These are phyloP conservation scores for Chondrus crispus DNA, from an alignment of 23 red algal species.

Conservation along the genomic window DNA sequence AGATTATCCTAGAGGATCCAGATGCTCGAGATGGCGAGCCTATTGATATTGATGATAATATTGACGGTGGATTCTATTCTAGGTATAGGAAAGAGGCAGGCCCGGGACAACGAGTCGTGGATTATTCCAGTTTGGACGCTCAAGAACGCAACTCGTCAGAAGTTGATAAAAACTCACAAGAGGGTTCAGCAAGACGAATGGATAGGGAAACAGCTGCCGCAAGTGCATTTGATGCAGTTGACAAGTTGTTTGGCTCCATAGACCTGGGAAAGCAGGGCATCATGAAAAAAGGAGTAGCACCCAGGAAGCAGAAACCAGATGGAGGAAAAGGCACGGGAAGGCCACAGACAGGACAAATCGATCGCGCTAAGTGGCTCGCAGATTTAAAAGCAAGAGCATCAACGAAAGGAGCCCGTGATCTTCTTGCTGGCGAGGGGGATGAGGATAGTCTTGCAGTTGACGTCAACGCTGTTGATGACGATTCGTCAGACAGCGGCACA, in stretches of 20 bases:
- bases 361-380: slow-evolving; percentile 19
- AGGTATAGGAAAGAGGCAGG: slow-evolving; percentile 20
- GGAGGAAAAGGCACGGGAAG: neutral
- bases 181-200: neutral
- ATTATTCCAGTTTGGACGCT: neutral
- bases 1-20: no score
- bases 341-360: neutral
- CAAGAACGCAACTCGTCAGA: neutral
- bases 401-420: neutral
- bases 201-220: slow-evolving; percentile 27
- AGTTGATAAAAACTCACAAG: neutral
- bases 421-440: neutral
- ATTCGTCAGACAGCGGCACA: no score
- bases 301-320: no score
- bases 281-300: neutral
- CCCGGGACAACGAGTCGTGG: neutral
- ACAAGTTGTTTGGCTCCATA: slow-evolving; percentile 20
- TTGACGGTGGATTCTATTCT: slow-evolving; percentile 54
- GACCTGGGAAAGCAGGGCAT: neutral
- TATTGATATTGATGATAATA: slow-evolving; percentile 11
- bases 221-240: slow-evolving; percentile 48
- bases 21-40: no score
- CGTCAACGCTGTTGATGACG: slow-evolving; percentile 34
- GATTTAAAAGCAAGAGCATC: slow-evolving; percentile 55
- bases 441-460: neutral